phyloP scores from a whole-genome alignment of 2,329 filamentous ascomycete species.

The Allantophomopsis lycopodina region DNA sequence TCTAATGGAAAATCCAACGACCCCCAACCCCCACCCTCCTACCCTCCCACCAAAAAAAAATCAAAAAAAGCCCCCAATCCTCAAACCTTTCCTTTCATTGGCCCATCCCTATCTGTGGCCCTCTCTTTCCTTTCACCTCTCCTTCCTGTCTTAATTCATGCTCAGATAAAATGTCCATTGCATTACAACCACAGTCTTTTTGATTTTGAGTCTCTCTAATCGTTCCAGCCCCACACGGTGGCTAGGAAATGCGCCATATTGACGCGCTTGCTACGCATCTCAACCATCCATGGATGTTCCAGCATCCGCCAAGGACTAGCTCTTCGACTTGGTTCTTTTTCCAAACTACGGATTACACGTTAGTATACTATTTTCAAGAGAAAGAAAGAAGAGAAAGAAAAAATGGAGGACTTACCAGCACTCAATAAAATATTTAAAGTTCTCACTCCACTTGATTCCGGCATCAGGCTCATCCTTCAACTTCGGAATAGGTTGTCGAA shows the following conservation, averaged over 20 bases:
- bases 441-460: slow-evolving; percentile 87
- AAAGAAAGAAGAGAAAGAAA: not conserved
- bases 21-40: too few species aligned
- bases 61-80: too few species aligned
- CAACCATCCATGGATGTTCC: slow-evolving; percentile 96
- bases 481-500: slow-evolving; percentile 86
- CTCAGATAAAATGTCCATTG: too few species aligned
- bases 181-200: too few species aligned
- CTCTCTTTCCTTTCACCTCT: too few species aligned
- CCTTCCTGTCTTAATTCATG: too few species aligned
- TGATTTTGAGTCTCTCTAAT: too few species aligned
- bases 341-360: slow-evolving; percentile 46
- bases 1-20: too few species aligned
- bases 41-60: too few species aligned
- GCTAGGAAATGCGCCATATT: slow-evolving; percentile 93
- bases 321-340: slow-evolving; percentile 78
- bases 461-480: slow-evolving; percentile 88
- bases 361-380: not conserved
- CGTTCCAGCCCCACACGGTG: slow-evolving; percentile 93
- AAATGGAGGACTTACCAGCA: slow-evolving; percentile 69
- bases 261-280: slow-evolving; percentile 91
- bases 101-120: too few species aligned
- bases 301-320: slow-evolving; percentile 98
- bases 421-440: slow-evolving; percentile 98
- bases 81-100: too few species aligned